These are phyloP conservation scores for Phaeosphaeria sp. DNA, from an alignment of 2,329 filamentous ascomycete genomes.

Conservation along the genomic window DNA sequence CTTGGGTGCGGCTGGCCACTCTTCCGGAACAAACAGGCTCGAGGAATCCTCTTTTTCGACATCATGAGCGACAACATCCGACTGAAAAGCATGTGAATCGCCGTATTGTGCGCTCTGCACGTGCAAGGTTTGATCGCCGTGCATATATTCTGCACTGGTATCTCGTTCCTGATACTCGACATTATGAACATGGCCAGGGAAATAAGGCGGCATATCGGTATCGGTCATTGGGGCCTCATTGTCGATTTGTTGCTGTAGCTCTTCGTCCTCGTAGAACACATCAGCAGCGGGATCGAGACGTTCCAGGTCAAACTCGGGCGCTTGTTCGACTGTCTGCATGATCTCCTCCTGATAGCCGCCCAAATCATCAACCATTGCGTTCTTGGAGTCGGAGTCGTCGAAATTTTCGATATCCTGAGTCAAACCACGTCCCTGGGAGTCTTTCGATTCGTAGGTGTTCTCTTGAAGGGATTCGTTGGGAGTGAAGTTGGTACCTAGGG, in stretches of 20 bases:
- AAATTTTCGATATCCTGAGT: not conserved
- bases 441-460: not conserved
- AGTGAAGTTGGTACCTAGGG: not conserved
- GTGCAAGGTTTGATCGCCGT: not conserved
- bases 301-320: not conserved
- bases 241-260: not conserved
- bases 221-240: not conserved
- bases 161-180: not conserved
- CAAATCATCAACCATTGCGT: not conserved
- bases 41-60: conserved; percentile 8
- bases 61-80: not conserved
- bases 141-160: not conserved
- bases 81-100: not conserved
- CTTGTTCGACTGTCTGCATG: conserved; percentile 5
- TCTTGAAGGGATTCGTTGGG: not conserved
- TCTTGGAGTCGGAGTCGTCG: not conserved
- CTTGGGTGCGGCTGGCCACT: not conserved
- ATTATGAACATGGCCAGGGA: not conserved
- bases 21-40: conserved; percentile 23
- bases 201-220: not conserved
- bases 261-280: conserved; percentile 1
- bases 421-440: not conserved
- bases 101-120: not conserved
- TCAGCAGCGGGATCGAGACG: not conserved
- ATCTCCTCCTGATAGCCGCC: conserved; percentile 1